phyloP scores from a whole-genome alignment of 768 basidiomycete genomes.

The Leccinum subgranulosum region DNA sequence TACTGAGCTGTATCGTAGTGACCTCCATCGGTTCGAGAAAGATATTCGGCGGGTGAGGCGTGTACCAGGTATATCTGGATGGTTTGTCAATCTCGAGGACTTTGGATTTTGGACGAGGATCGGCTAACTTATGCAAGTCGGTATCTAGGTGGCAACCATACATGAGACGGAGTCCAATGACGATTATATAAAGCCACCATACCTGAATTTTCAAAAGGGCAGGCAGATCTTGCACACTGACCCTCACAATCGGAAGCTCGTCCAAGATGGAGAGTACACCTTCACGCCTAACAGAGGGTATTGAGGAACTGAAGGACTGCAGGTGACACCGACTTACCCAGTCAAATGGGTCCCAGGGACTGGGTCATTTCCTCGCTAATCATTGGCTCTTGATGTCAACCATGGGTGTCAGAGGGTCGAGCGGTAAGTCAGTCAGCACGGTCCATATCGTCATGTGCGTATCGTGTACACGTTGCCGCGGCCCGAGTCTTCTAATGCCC shows the following conservation, averaged over 20 bases:
- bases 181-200: conserved; percentile 9
- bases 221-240: conserved; percentile 56
- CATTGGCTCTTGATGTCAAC: no score
- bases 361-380: no score
- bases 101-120: background rate
- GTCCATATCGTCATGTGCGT: conserved; percentile 86
- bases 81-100: background rate
- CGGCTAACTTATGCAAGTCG: conserved; percentile 51
- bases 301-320: background rate
- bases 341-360: conserved; percentile 73
- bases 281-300: conserved; percentile 52
- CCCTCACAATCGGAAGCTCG: conserved; percentile 63
- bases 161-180: background rate
- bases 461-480: conserved; percentile 25
- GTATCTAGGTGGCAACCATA: conserved; percentile 39
- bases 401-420: no score
- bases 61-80: conserved; percentile 76
- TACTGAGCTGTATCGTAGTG: conserved; percentile 66
- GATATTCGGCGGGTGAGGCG: conserved; percentile 64
- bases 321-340: conserved; percentile 48
- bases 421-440: no score
- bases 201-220: conserved; percentile 55
- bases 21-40: conserved; percentile 51
- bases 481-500: background rate
- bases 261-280: conserved; percentile 71